These are phyloP conservation scores for Solanum habrochaites DNA, from an alignment of 257 asterid species.

Conservation along the genomic window DNA sequence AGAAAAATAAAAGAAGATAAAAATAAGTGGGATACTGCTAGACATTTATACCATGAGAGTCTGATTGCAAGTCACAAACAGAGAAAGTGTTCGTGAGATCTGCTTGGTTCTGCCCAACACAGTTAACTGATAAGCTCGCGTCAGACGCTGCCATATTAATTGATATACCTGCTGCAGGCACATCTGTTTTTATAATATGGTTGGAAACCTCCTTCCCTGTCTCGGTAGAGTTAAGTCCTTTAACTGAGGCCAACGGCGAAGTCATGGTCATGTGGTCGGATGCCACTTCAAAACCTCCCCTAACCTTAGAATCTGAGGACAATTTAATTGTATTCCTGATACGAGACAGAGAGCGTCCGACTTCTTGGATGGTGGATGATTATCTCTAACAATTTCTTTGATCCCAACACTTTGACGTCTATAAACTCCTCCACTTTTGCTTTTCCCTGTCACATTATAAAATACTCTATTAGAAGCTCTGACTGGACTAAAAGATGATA, in stretches of 20 bases:
- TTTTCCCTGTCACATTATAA: constrained; percentile 8
- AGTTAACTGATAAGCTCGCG: constrained; percentile 6
- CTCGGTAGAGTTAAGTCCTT: neutral
- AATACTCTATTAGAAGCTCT: neutral
- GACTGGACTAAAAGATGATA: neutral
- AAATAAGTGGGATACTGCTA: neutral
- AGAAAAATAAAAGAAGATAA: neutral
- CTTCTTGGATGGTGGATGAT: constrained; percentile 4
- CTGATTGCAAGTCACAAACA: neutral
- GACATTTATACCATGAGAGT: constrained; percentile 16
- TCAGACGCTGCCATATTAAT: constrained; percentile 3
- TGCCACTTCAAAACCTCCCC: constrained; percentile 8
- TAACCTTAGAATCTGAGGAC: constrained; percentile 6
- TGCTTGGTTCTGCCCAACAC: constrained; percentile 10
- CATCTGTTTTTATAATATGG: neutral
- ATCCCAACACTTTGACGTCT: constrained; percentile 38
- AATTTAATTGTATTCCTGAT: constrained; percentile 9
- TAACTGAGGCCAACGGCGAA: constrained; percentile 1
- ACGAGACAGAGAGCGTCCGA: neutral
- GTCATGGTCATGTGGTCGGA: neutral
- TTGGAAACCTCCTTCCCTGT: neutral
- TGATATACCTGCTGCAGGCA: neutral
- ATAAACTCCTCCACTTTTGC: constrained; percentile 30
- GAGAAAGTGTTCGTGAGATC: neutral
- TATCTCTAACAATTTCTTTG: constrained; percentile 27